These are phyloP conservation scores for Malassezia vespertilionis DNA, from an alignment of 1,284 basidiomycete species.

Conservation along the genomic window DNA sequence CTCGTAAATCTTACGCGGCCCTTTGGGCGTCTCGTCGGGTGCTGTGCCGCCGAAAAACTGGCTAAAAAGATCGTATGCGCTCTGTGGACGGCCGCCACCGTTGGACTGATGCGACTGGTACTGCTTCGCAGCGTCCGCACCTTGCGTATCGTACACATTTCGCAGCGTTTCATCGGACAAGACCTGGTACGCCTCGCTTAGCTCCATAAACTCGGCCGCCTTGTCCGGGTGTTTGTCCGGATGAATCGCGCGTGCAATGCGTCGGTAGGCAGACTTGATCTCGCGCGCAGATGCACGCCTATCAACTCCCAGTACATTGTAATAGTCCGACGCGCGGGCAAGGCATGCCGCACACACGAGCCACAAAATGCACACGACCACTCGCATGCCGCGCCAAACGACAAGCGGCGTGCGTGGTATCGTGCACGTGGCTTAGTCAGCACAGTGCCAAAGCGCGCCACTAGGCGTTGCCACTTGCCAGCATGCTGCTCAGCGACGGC, in stretches of 20 bases:
- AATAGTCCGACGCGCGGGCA: conserved; percentile 34
- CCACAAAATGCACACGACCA: conserved; percentile 5
- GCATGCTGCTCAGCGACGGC: neutral
- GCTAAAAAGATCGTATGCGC: conserved; percentile 43
- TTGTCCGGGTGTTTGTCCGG: conserved; percentile 47
- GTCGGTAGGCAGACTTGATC: conserved; percentile 44
- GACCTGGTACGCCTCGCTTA: conserved; percentile 44
- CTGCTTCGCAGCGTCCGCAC: conserved; percentile 42
- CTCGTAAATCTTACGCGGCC: conserved; percentile 39
- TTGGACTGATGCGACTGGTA: conserved; percentile 33
- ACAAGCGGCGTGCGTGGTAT: neutral
- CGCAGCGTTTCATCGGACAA: conserved; percentile 36
- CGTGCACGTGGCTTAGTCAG: neutral
- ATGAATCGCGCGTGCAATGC: conserved; percentile 41
- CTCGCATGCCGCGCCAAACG: neutral
- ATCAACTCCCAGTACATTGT: conserved; percentile 40
- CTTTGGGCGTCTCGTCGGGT: conserved; percentile 25
- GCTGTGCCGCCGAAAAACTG: conserved; percentile 39
- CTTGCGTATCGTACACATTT: conserved; percentile 40
- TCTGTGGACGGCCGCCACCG: conserved; percentile 16
- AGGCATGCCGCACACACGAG: conserved; percentile 20
- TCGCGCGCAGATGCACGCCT: conserved; percentile 34
- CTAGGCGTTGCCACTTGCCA: neutral
- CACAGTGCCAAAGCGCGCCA: too few species aligned
- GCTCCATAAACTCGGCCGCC: conserved; percentile 49